Percentiles rank a stretch among this genome's conserved stretches.
Evolutionary conservation across 2,329 filamentous ascomycete genomes (phyloP).

Genomic region (Thelonectria discophora): DNA sequence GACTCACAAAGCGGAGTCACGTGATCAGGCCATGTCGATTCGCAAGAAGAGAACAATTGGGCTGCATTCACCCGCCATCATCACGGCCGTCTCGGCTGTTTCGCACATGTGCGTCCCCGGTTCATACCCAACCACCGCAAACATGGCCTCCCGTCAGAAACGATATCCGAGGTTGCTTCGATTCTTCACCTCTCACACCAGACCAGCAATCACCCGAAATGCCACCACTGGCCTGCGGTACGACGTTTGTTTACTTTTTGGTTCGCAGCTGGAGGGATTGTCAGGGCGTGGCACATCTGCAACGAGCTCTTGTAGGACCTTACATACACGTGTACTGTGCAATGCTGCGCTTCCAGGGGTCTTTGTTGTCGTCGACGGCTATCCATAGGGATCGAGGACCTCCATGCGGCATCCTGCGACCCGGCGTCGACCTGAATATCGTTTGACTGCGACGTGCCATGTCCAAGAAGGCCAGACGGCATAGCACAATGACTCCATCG

Average conservation of each 20-base stretch:
- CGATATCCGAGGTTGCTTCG: neutral
- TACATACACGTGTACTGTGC: slow-evolving; percentile 22
- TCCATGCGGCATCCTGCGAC: slow-evolving; percentile 2
- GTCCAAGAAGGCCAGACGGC: neutral
- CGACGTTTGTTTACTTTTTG: slow-evolving; percentile 5
- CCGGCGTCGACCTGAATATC: neutral
- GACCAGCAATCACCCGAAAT: slow-evolving; percentile 1
- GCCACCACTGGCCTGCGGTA: slow-evolving; percentile 17
- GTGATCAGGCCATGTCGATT: slow-evolving; percentile 25
- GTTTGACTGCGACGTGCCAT: neutral
- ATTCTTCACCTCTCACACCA: neutral
- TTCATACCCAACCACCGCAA: neutral
- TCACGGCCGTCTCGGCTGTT: too few species aligned
- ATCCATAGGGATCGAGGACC: neutral
- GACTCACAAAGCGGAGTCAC: slow-evolving; percentile 14
- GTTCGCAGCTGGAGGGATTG: slow-evolving; percentile 18
- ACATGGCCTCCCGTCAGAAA: neutral
- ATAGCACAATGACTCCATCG: neutral
- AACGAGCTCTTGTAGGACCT: slow-evolving; percentile 13
- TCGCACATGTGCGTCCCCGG: neutral
- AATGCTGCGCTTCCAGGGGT: slow-evolving; percentile 19
- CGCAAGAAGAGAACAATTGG: slow-evolving; percentile 4
- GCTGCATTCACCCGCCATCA: neutral
- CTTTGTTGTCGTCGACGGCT: slow-evolving; percentile 8
- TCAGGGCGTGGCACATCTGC: slow-evolving; percentile 17